phyloP scores from a whole-genome alignment of 2,329 filamentous ascomycete genomes.

The Samsoniella hepiali region DNA sequence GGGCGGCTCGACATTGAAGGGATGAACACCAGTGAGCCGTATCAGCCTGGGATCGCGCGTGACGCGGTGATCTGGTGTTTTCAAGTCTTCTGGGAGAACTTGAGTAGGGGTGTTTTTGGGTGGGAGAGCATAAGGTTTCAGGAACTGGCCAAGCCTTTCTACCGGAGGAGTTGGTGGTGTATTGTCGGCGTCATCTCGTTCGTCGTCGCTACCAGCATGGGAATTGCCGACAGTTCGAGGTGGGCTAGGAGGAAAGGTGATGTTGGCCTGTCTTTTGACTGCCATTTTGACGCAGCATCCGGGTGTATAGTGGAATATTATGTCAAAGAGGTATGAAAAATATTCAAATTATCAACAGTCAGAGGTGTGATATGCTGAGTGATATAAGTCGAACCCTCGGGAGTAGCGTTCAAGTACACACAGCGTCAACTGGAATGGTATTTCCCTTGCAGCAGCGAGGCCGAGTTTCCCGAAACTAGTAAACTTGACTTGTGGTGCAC shows the following conservation, averaged over 20 bases:
- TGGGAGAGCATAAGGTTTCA: constrained; percentile 59
- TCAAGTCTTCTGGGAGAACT: constrained; percentile 71
- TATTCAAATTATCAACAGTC: not conserved
- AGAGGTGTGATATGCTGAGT: not conserved
- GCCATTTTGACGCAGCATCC: not conserved
- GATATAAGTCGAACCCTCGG: not conserved
- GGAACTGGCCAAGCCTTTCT: constrained; percentile 20
- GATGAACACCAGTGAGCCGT: constrained; percentile 81
- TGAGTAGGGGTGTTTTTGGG: constrained; percentile 58
- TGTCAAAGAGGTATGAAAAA: not conserved
- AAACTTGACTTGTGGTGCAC: not conserved
- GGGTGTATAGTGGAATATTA: not conserved
- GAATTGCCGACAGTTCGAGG: constrained; percentile 27
- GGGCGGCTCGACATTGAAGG: constrained; percentile 87
- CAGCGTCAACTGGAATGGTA: not conserved
- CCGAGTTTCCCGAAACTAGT: not conserved
- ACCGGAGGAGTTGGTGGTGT: not conserved
- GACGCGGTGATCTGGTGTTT: constrained; percentile 81
- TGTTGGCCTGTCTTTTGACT: not conserved
- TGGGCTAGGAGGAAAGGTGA: constrained; percentile 15
- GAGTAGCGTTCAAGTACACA: not conserved
- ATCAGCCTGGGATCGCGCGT: constrained; percentile 77
- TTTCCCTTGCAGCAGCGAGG: not conserved
- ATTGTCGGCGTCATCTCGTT: constrained; percentile 20
- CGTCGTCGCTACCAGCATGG: constrained; percentile 33